Conservation (phyloP, 805 yeast species). For the Monosporozyma yasuniensis region DNA sequence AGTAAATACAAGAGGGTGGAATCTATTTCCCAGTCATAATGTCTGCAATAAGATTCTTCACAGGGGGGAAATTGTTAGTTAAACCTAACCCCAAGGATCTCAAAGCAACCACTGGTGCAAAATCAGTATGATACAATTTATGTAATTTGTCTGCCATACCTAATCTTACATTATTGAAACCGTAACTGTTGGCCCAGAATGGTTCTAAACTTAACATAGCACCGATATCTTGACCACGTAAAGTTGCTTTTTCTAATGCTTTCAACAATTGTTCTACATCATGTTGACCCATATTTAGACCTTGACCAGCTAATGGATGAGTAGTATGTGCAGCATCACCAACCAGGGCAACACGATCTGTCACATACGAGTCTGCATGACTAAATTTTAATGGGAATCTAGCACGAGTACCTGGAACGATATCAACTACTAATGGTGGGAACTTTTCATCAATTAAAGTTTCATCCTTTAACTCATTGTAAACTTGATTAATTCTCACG, state of each 20-base stretch:
- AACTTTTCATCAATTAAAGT: conserved; percentile 47
- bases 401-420: conserved; percentile 63
- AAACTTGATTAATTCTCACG: conserved; percentile 47
- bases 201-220: conserved; percentile 71
- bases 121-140: conserved; percentile 71
- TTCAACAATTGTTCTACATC: conserved; percentile 68
- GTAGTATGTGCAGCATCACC: conserved; percentile 99
- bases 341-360: conserved; percentile 79
- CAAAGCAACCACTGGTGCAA: conserved; percentile 61
- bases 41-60: conserved; percentile 63
- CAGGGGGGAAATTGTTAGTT: conserved; percentile 51
- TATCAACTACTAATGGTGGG: conserved; percentile 57
- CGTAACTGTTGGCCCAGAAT: conserved; percentile 76
- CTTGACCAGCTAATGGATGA: conserved; percentile 97
- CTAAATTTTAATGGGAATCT: conserved; percentile 80
- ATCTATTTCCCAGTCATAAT: conserved; percentile 35
- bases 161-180: conserved; percentile 66
- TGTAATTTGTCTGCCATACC: conserved; percentile 91
- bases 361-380: conserved; percentile 84
- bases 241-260: conserved; percentile 61
- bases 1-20: background rate
- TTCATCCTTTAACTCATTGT: conserved; percentile 25
- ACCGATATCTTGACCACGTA: conserved; percentile 85
- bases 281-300: conserved; percentile 93
- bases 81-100: conserved; percentile 70